Evolutionary conservation across 805 yeast genomes (phyloP).

Genomic region (Kregervanrija delftensis): DNA sequence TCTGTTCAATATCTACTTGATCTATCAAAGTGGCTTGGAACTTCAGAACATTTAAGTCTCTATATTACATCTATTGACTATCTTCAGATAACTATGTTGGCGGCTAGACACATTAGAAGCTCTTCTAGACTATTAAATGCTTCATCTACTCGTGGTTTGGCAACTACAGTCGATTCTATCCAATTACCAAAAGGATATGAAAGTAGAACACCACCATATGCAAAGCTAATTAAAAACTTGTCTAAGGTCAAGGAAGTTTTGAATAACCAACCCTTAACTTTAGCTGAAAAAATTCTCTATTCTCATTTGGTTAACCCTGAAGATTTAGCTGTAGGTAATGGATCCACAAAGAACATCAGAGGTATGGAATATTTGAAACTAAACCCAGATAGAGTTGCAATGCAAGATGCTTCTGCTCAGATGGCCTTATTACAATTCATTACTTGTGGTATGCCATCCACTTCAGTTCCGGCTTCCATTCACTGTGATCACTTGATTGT

Average conservation of each 20-base stretch:
- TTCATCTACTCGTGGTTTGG: constrained; percentile 15
- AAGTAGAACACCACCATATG: constrained; percentile 84
- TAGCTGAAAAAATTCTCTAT: constrained; percentile 92
- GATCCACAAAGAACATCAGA: constrained; percentile 40
- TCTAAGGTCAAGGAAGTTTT: constrained; percentile 29
- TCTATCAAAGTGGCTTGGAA: too few relatives aligned
- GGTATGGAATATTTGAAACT: constrained; percentile 89
- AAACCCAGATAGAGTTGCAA: constrained; percentile 96
- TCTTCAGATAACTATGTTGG: constrained; percentile 2
- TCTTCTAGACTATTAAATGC: constrained; percentile 1
- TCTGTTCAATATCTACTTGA: background rate
- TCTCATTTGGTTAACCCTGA: constrained; percentile 94
- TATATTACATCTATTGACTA: too few relatives aligned
- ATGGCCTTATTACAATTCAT: constrained; percentile 96
- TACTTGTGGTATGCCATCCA: constrained; percentile 89
- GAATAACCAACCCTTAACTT: constrained; percentile 62
- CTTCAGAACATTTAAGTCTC: too few relatives aligned
- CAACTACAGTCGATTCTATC: constrained; percentile 20
- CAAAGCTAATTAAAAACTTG: constrained; percentile 61
- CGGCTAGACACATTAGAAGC: constrained; percentile 4
- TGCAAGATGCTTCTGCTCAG: constrained; percentile 99
- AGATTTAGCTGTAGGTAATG: constrained; percentile 60
- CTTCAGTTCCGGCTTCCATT: constrained; percentile 92
- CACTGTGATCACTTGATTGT: constrained; percentile 98
- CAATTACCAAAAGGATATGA: constrained; percentile 52